Conservation (phyloP, 495 filamentous ascomycete species). For the Monascus purpureus region DNA sequence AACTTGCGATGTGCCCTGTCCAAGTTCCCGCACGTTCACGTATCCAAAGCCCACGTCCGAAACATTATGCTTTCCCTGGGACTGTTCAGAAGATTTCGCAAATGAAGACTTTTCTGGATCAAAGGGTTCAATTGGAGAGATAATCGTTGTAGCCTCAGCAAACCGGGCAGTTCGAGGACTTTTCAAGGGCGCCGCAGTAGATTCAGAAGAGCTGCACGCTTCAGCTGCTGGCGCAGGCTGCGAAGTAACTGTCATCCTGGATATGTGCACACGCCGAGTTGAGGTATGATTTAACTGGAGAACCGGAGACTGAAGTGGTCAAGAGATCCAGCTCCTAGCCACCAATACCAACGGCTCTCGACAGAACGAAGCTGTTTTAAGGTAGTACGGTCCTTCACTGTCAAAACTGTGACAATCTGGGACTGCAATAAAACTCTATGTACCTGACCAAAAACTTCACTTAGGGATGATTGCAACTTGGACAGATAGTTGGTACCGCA, state of each 20-base stretch:
- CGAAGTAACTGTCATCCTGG: background rate
- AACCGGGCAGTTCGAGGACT: slow-evolving; percentile 74
- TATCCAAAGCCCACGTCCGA: slow-evolving; percentile 90
- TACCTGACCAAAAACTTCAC: too few species aligned
- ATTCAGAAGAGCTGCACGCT: slow-evolving; percentile 22
- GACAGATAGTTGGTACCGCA: too few species aligned
- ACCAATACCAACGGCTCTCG: too few species aligned
- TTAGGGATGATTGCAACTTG: too few species aligned
- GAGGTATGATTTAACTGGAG: too few species aligned
- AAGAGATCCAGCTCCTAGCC: background rate
- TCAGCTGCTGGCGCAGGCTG: background rate
- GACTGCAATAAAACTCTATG: too few species aligned
- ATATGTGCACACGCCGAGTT: too few species aligned
- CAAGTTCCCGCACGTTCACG: slow-evolving; percentile 44
- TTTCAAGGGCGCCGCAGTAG: slow-evolving; percentile 52
- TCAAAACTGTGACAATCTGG: too few species aligned
- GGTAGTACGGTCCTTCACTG: too few species aligned
- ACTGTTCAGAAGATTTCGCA: slow-evolving; percentile 39
- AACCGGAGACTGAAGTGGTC: background rate
- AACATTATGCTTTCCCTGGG: slow-evolving; percentile 39
- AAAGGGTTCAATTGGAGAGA: slow-evolving; percentile 61
- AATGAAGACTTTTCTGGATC: slow-evolving; percentile 47
- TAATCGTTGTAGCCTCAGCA: slow-evolving; percentile 75
- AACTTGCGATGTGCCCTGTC: slow-evolving; percentile 35
- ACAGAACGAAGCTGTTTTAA: too few species aligned